Conservation (phyloP, 2,329 filamentous ascomycete species). For the Rhexocercosporidium sp. region DNA sequence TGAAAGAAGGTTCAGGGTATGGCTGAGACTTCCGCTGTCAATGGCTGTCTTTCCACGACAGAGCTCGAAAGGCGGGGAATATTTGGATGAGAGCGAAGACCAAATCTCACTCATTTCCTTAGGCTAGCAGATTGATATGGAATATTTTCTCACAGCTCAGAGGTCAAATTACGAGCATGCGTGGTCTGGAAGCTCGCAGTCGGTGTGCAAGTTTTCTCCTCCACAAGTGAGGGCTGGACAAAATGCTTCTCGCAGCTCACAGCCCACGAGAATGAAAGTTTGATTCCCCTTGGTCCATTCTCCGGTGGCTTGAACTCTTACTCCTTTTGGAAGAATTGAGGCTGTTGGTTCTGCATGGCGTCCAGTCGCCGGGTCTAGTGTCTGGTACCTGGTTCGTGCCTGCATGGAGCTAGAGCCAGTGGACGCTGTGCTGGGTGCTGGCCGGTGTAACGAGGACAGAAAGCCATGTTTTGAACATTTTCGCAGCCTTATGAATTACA, state of each 20-base stretch:
- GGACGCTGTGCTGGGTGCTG: not conserved
- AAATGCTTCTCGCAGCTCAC: not conserved
- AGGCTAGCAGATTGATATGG: no score
- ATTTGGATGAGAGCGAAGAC: no score
- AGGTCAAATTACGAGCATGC: not conserved
- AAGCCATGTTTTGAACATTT: not conserved
- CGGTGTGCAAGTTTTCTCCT: not conserved
- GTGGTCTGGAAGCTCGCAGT: not conserved
- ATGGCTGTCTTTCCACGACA: not conserved
- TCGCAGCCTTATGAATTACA: not conserved
- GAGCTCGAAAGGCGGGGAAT: no score
- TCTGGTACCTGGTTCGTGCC: not conserved
- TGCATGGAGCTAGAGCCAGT: not conserved
- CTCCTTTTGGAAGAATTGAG: not conserved
- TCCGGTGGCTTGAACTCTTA: not conserved
- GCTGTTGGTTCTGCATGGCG: not conserved
- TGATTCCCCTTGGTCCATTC: not conserved
- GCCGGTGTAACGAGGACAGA: not conserved
- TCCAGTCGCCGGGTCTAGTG: not conserved
- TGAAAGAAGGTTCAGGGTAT: not conserved
- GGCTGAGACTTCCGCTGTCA: not conserved
- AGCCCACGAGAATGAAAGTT: not conserved
- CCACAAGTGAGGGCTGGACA: not conserved
- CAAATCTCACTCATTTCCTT: no score
- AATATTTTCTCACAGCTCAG: not conserved